Base-by-base conservation (phyloP, 1,284 basidiomycete species). In the Austroboletus niveus region DNA sequence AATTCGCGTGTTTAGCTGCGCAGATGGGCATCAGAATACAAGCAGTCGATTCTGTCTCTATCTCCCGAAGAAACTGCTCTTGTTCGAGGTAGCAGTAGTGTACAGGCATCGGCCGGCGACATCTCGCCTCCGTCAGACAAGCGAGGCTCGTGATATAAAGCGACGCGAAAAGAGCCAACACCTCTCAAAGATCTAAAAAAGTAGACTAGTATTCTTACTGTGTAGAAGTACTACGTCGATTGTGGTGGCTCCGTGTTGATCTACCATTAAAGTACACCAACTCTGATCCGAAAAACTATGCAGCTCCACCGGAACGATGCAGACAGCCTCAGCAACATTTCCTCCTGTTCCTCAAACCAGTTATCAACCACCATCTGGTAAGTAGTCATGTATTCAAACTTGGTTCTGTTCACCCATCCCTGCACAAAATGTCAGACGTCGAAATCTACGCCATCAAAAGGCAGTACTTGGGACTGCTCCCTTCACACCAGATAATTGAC, bases 401-500 rank as follows among this genome's bases (percentile, higher is more conserved):
- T 27, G 17, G 35, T 45, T 54, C 53, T 6, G 56, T 40, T 20
- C 24, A 2, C 39, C 29, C 40, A 40, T 14, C 42, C 24, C 27
- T 24, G 38, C 46, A 31, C 10, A 45, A 55, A 50, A 36, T 34
- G 32, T 52, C 35, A 68, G 66, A 71, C 45, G 66, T 58, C 36
- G 68, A 68, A 64, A 78, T 80, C 60, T 74, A 80, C 63, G 75
- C 79, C 42, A 78, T 84, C 69, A 89, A 88, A 65, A 78, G 79
- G 56, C 77, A 78, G 55, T 90, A 89, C 70, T 73, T 90, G 40
- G 74, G 75, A 29, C 75, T 88, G 20, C 73, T 90, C 8, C 77
- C 82, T 15, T 78, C 76, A 32, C 75, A 79, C 43, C 84, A 87
- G 69, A 77, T 89, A 62, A 84, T 89, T 60, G 87, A 89, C 57